These are phyloP conservation scores for Aspergillus luchuensis DNA, from an alignment of 2,329 filamentous ascomycete genomes.

Conservation along the genomic window DNA sequence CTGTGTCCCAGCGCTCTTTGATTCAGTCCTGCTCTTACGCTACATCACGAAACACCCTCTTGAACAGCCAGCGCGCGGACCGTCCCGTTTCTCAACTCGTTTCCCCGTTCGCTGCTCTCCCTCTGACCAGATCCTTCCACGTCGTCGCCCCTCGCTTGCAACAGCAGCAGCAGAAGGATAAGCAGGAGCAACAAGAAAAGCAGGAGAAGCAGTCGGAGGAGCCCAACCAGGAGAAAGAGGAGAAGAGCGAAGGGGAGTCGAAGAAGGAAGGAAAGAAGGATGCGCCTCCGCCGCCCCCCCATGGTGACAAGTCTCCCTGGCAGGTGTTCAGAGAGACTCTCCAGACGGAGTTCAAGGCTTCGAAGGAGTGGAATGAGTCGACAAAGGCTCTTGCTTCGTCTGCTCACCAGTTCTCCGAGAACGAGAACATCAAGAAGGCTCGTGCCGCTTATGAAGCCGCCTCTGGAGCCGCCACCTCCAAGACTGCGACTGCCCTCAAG, in stretches of 20 bases:
- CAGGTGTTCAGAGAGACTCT: slow-evolving; percentile 99
- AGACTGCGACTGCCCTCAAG: slow-evolving; percentile 78
- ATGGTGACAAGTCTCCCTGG: slow-evolving; percentile 98
- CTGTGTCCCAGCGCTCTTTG: slow-evolving; percentile 37
- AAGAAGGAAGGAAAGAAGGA: slow-evolving; percentile 62
- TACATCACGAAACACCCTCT: slow-evolving; percentile 37
- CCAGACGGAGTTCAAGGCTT: slow-evolving; percentile 88
- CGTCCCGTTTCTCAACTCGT: slow-evolving; percentile 33
- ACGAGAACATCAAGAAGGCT: slow-evolving; percentile 83
- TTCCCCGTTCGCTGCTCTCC: slow-evolving; percentile 39
- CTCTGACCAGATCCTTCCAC: slow-evolving; percentile 43
- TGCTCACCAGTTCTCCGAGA: slow-evolving; percentile 89
- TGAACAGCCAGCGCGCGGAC: slow-evolving; percentile 34
- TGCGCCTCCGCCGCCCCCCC: slow-evolving; percentile 77
- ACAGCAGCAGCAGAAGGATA: slow-evolving; percentile 25
- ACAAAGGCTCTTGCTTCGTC: slow-evolving; percentile 91
- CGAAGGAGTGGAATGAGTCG: slow-evolving; percentile 98
- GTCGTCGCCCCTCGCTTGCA: slow-evolving; percentile 35
- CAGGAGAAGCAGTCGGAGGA: slow-evolving; percentile 44
- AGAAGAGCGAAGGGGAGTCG: slow-evolving; percentile 52
- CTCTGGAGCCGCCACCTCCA: slow-evolving; percentile 77
- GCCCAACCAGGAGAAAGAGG: slow-evolving; percentile 34
- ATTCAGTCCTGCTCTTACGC: slow-evolving; percentile 36
- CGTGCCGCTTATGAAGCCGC: slow-evolving; percentile 85
- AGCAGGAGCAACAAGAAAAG: slow-evolving; percentile 38